Conservation (phyloP, 2,329 filamentous ascomycete genomes). For the Calonectria leucothoes region DNA sequence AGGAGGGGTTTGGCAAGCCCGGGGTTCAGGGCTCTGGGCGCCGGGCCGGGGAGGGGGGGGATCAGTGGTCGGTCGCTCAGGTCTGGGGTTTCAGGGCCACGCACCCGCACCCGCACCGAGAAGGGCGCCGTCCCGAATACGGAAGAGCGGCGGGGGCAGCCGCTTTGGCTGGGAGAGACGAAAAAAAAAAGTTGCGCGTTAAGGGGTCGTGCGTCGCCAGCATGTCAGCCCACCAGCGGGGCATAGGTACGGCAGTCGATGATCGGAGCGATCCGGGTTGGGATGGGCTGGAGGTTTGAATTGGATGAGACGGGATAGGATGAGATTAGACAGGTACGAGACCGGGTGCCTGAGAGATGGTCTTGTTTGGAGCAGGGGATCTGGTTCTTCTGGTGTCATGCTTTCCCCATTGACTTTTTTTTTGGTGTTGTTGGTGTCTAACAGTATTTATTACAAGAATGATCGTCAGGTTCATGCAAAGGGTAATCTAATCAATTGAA, state of each 20-base stretch:
- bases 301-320: conserved; percentile 24
- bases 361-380: not conserved
- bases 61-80: conserved; percentile 6
- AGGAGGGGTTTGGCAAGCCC: not conserved
- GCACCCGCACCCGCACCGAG: conserved; percentile 5
- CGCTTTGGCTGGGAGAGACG: not conserved
- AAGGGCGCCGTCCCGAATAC: conserved; percentile 34
- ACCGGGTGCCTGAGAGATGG: not conserved
- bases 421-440: not conserved
- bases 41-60: conserved; percentile 29
- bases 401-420: not conserved
- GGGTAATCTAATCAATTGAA: not conserved
- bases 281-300: conserved; percentile 21
- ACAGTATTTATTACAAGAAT: not conserved
- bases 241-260: conserved; percentile 29
- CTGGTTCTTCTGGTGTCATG: not conserved
- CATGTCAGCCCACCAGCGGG: conserved; percentile 44
- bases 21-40: not conserved
- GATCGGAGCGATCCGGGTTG: conserved; percentile 40
- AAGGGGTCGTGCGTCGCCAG: conserved; percentile 1
- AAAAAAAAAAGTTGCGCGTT: conserved; percentile 13
- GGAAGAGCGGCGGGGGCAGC: conserved; percentile 28
- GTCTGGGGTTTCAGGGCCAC: conserved; percentile 14
- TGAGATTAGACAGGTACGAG: conserved; percentile 13
- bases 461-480: not conserved